These are phyloP conservation scores for Pseudognaphalium luteoalbum DNA, from an alignment of 129 eudicot genomes.

Conservation along the genomic window DNA sequence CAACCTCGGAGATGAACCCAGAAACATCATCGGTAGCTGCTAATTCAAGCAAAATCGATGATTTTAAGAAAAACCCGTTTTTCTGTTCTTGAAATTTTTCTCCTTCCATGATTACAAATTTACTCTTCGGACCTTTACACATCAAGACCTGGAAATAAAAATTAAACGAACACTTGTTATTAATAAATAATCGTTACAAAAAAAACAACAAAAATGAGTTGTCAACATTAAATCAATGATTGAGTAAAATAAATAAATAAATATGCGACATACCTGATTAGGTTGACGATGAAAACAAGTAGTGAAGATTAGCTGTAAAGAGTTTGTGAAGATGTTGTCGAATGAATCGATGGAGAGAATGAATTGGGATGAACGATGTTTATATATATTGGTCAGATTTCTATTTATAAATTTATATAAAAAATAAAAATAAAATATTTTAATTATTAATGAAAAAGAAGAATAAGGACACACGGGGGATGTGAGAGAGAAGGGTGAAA, in stretches of 20 bases:
- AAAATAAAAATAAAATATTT: not conserved
- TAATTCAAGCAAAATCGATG: constrained; percentile 65
- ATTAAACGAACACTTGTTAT: not conserved
- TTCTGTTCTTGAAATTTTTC: constrained; percentile 29
- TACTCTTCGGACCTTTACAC: constrained; percentile 50
- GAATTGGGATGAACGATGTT: constrained; percentile 37
- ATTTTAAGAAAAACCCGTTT: constrained; percentile 22
- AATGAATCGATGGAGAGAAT: constrained; percentile 17
- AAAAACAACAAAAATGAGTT: constrained; percentile 15
- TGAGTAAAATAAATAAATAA: not conserved
- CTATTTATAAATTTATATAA: not conserved
- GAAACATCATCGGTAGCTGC: constrained; percentile 70
- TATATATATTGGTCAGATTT: constrained; percentile 14
- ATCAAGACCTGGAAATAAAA: constrained; percentile 42
- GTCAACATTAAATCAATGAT: constrained; percentile 2
- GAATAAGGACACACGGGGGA: constrained; percentile 25
- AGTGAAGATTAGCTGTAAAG: constrained; percentile 38
- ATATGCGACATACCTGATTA: constrained; percentile 20
- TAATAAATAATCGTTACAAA: not conserved
- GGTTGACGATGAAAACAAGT: constrained; percentile 25
- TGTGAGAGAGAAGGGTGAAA: constrained; percentile 21
- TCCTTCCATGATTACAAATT: constrained; percentile 48
- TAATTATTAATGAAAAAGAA: not conserved
- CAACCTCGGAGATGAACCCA: constrained; percentile 48
- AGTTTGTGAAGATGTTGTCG: constrained; percentile 4